phyloP scores from a whole-genome alignment of 345 rosid species.

The Fremontodendron californicum region DNA sequence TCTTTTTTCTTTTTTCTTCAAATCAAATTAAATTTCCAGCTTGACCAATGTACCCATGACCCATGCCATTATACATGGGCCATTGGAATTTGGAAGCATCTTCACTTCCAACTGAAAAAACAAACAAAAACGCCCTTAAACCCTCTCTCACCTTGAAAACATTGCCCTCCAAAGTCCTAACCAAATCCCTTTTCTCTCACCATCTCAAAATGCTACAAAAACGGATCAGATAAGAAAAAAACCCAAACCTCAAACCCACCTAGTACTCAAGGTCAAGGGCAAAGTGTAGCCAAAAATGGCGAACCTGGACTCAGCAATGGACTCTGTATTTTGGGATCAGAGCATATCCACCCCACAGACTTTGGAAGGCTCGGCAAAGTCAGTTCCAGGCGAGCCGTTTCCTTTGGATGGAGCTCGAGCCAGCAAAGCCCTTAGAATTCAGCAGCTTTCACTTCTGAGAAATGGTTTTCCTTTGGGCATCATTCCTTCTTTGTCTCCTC shows the following conservation, averaged over 20 bases:
- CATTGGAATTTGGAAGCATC: background rate
- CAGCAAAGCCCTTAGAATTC: conserved; percentile 72
- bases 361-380: conserved; percentile 61
- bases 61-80: background rate
- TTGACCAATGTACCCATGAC: too few relatives aligned
- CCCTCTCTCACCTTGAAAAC: background rate
- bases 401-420: conserved; percentile 67
- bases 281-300: conserved; percentile 44
- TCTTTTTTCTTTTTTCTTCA: background rate
- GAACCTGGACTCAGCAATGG: conserved; percentile 68
- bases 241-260: background rate
- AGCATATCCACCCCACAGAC: conserved; percentile 56
- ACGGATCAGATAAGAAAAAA: conserved; percentile 1
- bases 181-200: background rate
- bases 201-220: background rate
- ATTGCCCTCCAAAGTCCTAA: background rate
- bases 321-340: conserved; percentile 78
- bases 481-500: conserved; percentile 61
- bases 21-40: background rate
- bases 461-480: conserved; percentile 77
- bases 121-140: background rate
- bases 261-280: background rate
- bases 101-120: background rate
- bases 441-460: conserved; percentile 69
- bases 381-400: conserved; percentile 70